These are phyloP conservation scores for Penicillium paneum DNA, from an alignment of 2,329 filamentous ascomycete species.

Conservation along the genomic window DNA sequence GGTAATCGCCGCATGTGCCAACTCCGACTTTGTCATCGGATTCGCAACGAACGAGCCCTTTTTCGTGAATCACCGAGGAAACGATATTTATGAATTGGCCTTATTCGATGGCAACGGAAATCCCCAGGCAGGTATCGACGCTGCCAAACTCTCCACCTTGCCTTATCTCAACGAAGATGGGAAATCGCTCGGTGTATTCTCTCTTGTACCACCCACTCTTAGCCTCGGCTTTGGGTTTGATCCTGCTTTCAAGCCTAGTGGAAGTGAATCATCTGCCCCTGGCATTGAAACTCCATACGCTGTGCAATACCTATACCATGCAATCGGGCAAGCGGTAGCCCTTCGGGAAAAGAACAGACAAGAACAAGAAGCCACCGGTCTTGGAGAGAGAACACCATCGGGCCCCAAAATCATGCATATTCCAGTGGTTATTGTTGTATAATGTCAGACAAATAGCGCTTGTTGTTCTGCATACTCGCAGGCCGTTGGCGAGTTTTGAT, in stretches of 20 bases:
- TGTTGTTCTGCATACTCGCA: background rate
- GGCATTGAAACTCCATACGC: conserved; percentile 9
- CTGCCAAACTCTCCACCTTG: conserved; percentile 12
- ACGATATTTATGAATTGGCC: conserved; percentile 28
- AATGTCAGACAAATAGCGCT: conserved; percentile 4
- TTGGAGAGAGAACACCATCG: background rate
- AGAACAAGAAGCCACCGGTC: conserved; percentile 7
- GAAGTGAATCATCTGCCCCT: background rate
- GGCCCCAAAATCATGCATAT: conserved; percentile 20
- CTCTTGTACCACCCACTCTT: conserved; percentile 19
- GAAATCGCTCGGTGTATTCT: conserved; percentile 28
- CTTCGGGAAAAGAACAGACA: conserved; percentile 16
- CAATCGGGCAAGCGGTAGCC: conserved; percentile 14
- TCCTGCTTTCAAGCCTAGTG: conserved; percentile 10
- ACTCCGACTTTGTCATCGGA: conserved; percentile 42
- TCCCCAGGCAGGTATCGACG: conserved; percentile 10
- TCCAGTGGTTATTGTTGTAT: conserved; percentile 17
- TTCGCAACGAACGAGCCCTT: conserved; percentile 38
- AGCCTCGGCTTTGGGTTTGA: conserved; percentile 14
- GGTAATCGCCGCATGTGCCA: conserved; percentile 38
- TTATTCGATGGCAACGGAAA: conserved; percentile 15
- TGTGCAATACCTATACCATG: conserved; percentile 11
- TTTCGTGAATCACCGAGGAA: conserved; percentile 30
- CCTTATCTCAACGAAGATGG: conserved; percentile 15
- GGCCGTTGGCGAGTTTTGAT: background rate